These are phyloP conservation scores for Leccinum rimulosum DNA, from an alignment of 768 basidiomycete genomes.

Conservation along the genomic window DNA sequence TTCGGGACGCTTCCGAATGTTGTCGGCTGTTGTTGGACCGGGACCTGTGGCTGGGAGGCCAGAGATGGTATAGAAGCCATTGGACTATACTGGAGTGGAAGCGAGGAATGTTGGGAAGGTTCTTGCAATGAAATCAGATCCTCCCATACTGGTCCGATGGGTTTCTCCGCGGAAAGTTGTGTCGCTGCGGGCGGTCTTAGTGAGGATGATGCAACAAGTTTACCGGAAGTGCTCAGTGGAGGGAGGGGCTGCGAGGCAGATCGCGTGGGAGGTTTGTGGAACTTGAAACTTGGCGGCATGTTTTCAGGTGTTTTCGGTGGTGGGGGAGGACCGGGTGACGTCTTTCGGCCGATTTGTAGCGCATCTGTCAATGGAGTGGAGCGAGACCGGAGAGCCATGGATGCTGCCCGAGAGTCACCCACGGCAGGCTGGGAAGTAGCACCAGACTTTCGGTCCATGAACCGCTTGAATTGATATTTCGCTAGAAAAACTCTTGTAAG, in stretches of 20 bases:
- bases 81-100: slow-evolving; percentile 44
- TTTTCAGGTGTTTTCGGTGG: slow-evolving; percentile 31
- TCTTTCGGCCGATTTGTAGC: slow-evolving; percentile 9
- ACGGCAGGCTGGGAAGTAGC: slow-evolving; percentile 36
- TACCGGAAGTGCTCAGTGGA: slow-evolving; percentile 11
- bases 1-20: slow-evolving; percentile 7
- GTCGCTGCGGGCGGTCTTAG: slow-evolving; percentile 1
- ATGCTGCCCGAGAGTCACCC: slow-evolving; percentile 38
- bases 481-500: slow-evolving; percentile 38
- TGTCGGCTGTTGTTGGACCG: slow-evolving; percentile 7
- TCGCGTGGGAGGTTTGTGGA: slow-evolving; percentile 23
- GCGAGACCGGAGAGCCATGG: slow-evolving; percentile 19
- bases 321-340: slow-evolving; percentile 25
- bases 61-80: not conserved
- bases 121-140: slow-evolving; percentile 52
- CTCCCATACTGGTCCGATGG: slow-evolving; percentile 50
- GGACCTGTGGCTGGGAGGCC: slow-evolving; percentile 16
- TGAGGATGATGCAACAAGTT: slow-evolving; percentile 7
- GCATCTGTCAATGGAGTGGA: slow-evolving; percentile 18
- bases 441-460: slow-evolving; percentile 47
- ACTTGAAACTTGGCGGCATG: slow-evolving; percentile 18
- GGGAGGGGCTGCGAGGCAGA: slow-evolving; percentile 39
- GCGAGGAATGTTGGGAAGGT: slow-evolving; percentile 37
- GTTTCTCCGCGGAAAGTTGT: slow-evolving; percentile 18
- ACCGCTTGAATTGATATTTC: slow-evolving; percentile 78